A percentile compares a stretch with the other conserved stretches of the same genome.
phyloP scores from a whole-genome alignment of 1,284 basidiomycete species.

The Leccinum insolens region DNA sequence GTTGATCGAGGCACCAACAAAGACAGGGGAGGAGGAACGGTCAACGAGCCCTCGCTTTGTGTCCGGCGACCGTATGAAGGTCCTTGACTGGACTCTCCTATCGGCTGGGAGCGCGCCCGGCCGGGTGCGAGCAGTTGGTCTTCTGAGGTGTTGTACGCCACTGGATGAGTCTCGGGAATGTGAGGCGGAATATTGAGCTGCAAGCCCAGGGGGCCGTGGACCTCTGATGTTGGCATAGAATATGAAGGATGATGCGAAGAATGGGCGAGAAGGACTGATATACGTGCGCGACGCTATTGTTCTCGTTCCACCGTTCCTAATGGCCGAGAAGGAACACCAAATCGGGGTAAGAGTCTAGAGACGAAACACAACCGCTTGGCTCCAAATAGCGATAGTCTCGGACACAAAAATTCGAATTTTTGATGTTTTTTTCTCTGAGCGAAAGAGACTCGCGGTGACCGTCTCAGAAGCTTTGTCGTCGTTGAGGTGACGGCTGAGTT shows the following conservation, averaged over 20 bases:
- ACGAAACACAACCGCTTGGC: constrained; percentile 6
- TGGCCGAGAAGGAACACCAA: constrained; percentile 16
- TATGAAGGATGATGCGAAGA: not conserved
- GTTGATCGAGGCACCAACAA: constrained; percentile 8
- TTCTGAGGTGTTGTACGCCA: constrained; percentile 16
- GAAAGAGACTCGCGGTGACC: constrained; percentile 1
- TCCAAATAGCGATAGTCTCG: constrained; percentile 2
- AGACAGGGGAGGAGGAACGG: constrained; percentile 13
- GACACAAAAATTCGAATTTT: constrained; percentile 1
- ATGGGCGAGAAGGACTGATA: constrained; percentile 1
- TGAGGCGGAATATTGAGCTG: constrained; percentile 21
- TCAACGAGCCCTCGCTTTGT: constrained; percentile 28
- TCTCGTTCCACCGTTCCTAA: constrained; percentile 13
- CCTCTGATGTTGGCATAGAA: constrained; percentile 25
- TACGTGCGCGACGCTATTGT: constrained; percentile 19
- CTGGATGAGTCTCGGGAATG: constrained; percentile 12
- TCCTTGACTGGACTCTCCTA: constrained; percentile 25
- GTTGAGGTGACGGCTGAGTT: constrained; percentile 24
- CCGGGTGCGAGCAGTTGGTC: constrained; percentile 11
- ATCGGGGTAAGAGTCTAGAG: constrained; percentile 21
- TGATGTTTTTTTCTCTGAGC: not conserved
- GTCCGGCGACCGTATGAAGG: constrained; percentile 22
- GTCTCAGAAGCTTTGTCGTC: constrained; percentile 9
- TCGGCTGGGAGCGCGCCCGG: constrained; percentile 22
- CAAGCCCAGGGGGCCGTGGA: constrained; percentile 26